Evolutionary conservation across 140 eudicot species (phyloP).

Genomic region (Stevia rebaudiana): DNA sequence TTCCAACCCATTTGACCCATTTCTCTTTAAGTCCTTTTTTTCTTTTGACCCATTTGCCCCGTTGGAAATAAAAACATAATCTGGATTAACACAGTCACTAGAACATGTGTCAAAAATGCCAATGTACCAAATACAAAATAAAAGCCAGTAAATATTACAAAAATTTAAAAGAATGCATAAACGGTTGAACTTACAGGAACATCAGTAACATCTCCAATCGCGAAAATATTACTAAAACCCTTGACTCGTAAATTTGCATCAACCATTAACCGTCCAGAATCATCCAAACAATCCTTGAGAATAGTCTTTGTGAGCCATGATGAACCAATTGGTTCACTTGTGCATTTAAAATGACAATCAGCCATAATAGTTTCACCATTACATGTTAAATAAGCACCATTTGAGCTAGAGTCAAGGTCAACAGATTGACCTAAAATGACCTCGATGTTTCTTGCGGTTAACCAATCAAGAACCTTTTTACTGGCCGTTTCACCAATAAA

Average conservation of each 20-base stretch:
- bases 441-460: slow-evolving; percentile 59
- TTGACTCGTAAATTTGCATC: slow-evolving; percentile 52
- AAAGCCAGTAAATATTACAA: not conserved
- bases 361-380: slow-evolving; percentile 56
- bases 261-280: slow-evolving; percentile 54
- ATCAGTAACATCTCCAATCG: slow-evolving; percentile 69
- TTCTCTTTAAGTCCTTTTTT: not conserved
- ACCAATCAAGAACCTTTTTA: slow-evolving; percentile 60
- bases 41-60: not conserved
- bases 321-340: slow-evolving; percentile 52
- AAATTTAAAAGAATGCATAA: slow-evolving; percentile 5
- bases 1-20: not conserved
- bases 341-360: slow-evolving; percentile 59
- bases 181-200: slow-evolving; percentile 41
- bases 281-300: slow-evolving; percentile 44
- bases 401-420: slow-evolving; percentile 31
- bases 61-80: not conserved
- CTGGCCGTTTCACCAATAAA: slow-evolving; percentile 54
- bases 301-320: slow-evolving; percentile 58
- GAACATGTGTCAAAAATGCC: not conserved
- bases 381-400: slow-evolving; percentile 49
- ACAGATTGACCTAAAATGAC: slow-evolving; percentile 64
- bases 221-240: slow-evolving; percentile 56
- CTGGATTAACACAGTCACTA: not conserved
- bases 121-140: not conserved